A percentile compares a stretch with the other conserved stretches of the same genome.
These are phyloP conservation scores for Tranzscheliella williamsii DNA, from an alignment of 1,284 basidiomycete genomes.

Conservation along the genomic window DNA sequence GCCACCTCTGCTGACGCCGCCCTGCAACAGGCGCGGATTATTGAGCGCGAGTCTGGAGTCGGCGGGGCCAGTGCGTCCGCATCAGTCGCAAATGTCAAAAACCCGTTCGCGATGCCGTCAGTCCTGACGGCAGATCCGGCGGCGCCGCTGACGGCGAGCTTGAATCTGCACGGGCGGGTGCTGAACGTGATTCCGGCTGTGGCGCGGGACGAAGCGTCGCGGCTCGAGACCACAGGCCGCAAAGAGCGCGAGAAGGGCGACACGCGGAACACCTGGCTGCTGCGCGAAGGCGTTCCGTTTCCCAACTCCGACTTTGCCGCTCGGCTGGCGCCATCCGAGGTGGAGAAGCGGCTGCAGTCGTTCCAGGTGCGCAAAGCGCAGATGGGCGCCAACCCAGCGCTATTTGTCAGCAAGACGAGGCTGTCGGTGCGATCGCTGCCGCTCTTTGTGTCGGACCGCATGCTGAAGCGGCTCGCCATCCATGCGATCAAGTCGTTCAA, in stretches of 20 bases:
- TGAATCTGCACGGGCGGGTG: slow-evolving; percentile 90
- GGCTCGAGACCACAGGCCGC: slow-evolving; percentile 83
- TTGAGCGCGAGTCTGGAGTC: slow-evolving; percentile 46
- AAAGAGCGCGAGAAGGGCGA: slow-evolving; percentile 81
- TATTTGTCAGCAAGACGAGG: slow-evolving; percentile 92
- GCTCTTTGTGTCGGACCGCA: slow-evolving; percentile 82
- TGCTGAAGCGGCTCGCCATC: slow-evolving; percentile 82
- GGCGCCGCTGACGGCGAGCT: slow-evolving; percentile 75
- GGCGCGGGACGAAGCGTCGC: slow-evolving; percentile 80
- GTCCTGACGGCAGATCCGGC: slow-evolving; percentile 85
- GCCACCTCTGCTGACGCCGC: slow-evolving; percentile 83
- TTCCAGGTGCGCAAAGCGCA: slow-evolving; percentile 54
- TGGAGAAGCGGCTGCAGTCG: slow-evolving; percentile 47
- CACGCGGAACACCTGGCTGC: slow-evolving; percentile 92
- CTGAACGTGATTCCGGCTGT: slow-evolving; percentile 89
- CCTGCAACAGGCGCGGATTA: slow-evolving; percentile 71
- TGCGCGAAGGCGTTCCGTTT: slow-evolving; percentile 73
- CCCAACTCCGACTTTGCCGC: slow-evolving; percentile 45
- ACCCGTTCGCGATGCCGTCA: slow-evolving; percentile 55
- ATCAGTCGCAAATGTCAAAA: slow-evolving; percentile 25
- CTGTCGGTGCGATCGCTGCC: slow-evolving; percentile 91
- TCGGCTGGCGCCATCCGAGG: slow-evolving; percentile 39
- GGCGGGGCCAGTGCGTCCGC: slow-evolving; percentile 5
- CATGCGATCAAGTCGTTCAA: slow-evolving; percentile 81
- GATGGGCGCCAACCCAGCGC: slow-evolving; percentile 79